phyloP scores from a whole-genome alignment of 163 green algal genomes.

The Volvox carteri region DNA sequence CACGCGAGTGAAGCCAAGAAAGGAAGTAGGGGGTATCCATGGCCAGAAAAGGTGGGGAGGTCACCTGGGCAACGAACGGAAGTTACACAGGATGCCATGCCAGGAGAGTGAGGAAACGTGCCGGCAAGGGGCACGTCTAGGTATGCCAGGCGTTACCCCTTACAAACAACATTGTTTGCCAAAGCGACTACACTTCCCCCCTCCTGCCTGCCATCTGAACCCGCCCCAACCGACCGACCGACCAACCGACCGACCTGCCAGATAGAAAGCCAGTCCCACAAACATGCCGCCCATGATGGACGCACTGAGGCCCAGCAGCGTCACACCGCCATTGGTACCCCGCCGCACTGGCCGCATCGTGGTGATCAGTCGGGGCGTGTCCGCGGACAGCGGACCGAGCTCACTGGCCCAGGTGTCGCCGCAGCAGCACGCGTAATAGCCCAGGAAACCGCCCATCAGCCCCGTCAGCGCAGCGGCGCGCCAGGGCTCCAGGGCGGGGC shows the following conservation, averaged over 20 bases:
- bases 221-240: too few species aligned
- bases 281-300: constrained; percentile 86
- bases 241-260: constrained; percentile 47
- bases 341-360: constrained; percentile 84
- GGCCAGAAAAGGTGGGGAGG: too few species aligned
- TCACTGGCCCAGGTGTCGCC: constrained; percentile 96
- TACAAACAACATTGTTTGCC: too few species aligned
- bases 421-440: constrained; percentile 94
- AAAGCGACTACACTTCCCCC: too few species aligned
- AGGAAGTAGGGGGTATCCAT: too few species aligned
- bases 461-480: constrained; percentile 62
- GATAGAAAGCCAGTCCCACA: constrained; percentile 87
- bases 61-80: too few species aligned
- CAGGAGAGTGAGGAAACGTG: too few species aligned
- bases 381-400: constrained; percentile 87
- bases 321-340: constrained; percentile 90
- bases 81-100: too few species aligned
- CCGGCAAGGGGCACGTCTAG: too few species aligned
- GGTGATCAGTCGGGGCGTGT: constrained; percentile 90
- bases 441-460: constrained; percentile 78
- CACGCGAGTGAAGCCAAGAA: too few species aligned
- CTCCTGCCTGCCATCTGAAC: too few species aligned
- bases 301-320: constrained; percentile 83
- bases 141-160: too few species aligned
- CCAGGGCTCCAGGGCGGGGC: constrained; percentile 66